A percentile compares a stretch with the other conserved stretches of the same genome.
These are phyloP conservation scores for Psilocybe subaeruginosa DNA, from an alignment of 768 basidiomycete genomes.

Conservation along the genomic window DNA sequence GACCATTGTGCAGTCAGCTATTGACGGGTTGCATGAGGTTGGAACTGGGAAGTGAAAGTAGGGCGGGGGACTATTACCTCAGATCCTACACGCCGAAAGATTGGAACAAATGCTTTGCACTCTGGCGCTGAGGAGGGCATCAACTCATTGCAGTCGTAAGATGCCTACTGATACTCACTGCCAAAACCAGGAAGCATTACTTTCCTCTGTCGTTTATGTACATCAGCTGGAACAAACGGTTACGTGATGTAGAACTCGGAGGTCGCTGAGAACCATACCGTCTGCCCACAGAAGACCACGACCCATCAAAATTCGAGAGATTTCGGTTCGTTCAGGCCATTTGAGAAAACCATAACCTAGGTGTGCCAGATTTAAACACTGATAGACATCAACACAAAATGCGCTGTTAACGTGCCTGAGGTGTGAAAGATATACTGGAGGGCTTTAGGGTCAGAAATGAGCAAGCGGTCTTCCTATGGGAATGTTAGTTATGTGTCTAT, in stretches of 20 bases:
- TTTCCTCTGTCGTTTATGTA: slow-evolving; percentile 56
- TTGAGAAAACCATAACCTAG: slow-evolving; percentile 58
- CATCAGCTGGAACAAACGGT: slow-evolving; percentile 31
- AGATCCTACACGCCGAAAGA: slow-evolving; percentile 47
- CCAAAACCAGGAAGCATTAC: slow-evolving; percentile 62
- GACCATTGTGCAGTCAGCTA: slow-evolving; percentile 56
- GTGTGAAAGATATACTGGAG: slow-evolving; percentile 61
- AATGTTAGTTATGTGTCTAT: not conserved
- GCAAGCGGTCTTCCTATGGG: slow-evolving; percentile 51
- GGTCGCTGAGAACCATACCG: slow-evolving; percentile 31
- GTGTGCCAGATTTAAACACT: not conserved
- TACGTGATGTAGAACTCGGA: not conserved
- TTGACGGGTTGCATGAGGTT: not conserved
- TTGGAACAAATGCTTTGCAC: slow-evolving; percentile 49
- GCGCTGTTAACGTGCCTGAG: slow-evolving; percentile 33
- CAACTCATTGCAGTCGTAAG: not conserved
- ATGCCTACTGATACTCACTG: slow-evolving; percentile 25
- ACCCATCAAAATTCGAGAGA: slow-evolving; percentile 53
- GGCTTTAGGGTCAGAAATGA: slow-evolving; percentile 60
- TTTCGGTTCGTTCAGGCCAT: slow-evolving; percentile 50
- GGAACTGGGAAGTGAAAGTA: slow-evolving; percentile 1
- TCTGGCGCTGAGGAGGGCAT: slow-evolving; percentile 36
- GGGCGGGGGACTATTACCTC: slow-evolving; percentile 34
- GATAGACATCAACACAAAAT: not conserved
- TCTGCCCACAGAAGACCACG: slow-evolving; percentile 59